These are phyloP conservation scores for Penicillium sp. DNA, from an alignment of 2,329 filamentous ascomycete genomes.

Conservation along the genomic window DNA sequence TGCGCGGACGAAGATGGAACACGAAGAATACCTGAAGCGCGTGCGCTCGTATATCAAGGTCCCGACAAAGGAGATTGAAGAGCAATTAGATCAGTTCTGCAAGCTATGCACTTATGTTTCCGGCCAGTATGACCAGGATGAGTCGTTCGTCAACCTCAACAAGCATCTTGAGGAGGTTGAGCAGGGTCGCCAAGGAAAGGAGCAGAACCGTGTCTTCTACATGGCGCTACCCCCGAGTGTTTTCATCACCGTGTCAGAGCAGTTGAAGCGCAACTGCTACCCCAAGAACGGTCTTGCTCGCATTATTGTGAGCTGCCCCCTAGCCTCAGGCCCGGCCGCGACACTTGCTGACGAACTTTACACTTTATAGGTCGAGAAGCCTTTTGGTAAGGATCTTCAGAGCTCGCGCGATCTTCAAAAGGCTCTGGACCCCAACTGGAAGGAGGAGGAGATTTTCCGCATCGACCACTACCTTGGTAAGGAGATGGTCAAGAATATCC, in stretches of 20 bases:
- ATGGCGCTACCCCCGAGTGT: conserved; percentile 98
- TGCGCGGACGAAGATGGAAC: conserved; percentile 99
- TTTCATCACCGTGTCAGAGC: conserved; percentile 95
- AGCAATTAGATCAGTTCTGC: conserved; percentile 88
- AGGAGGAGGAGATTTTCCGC: conserved; percentile 96
- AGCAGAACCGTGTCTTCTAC: conserved; percentile 94
- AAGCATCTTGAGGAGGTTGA: conserved; percentile 82
- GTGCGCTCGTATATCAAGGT: conserved; percentile 99
- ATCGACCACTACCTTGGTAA: conserved; percentile 99
- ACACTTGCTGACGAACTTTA: background rate
- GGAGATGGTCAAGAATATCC: conserved; percentile 99
- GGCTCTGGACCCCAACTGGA: conserved; percentile 95
- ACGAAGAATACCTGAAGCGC: conserved; percentile 85
- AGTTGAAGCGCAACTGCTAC: conserved; percentile 96
- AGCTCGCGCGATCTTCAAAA: conserved; percentile 93
- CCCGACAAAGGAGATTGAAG: conserved; percentile 92
- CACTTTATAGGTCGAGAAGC: conserved; percentile 78
- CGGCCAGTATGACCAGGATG: conserved; percentile 97
- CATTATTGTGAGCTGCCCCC: conserved; percentile 66
- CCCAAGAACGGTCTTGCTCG: conserved; percentile 83
- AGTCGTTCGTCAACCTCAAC: conserved; percentile 80
- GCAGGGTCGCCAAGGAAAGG: conserved; percentile 59
- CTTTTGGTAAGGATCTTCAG: conserved; percentile 92
- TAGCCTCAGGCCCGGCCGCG: background rate
- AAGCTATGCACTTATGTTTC: conserved; percentile 84